Percentiles rank a stretch among this genome's conserved stretches.
These are phyloP conservation scores for Yamadazyma membranifaciens DNA, from an alignment of 1,139 yeast species.

Conservation along the genomic window DNA sequence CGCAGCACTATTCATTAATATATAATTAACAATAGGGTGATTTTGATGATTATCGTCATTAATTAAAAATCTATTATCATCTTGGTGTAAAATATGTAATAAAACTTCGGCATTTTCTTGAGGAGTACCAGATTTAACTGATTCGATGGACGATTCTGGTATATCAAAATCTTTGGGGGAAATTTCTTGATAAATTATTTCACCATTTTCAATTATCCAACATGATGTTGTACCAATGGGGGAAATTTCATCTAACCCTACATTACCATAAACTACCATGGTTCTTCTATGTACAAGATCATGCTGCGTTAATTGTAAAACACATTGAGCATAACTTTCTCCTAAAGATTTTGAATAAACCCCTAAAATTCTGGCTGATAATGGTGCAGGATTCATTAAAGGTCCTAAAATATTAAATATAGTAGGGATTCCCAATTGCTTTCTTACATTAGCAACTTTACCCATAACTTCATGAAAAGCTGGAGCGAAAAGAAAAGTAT, in stretches of 20 bases:
- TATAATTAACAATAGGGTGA: slow-evolving; percentile 80
- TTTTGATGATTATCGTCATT: slow-evolving; percentile 25
- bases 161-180: slow-evolving; percentile 77
- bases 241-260: slow-evolving; percentile 90
- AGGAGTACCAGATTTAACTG: slow-evolving; percentile 85
- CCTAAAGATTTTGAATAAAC: slow-evolving; percentile 82
- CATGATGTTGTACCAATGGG: slow-evolving; percentile 79
- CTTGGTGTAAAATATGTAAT: slow-evolving; percentile 54
- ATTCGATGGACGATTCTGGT: slow-evolving; percentile 63
- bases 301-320: slow-evolving; percentile 46
- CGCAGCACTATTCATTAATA: slow-evolving; percentile 82
- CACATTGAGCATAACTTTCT: slow-evolving; percentile 79
- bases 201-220: slow-evolving; percentile 65
- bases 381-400: slow-evolving; percentile 83
- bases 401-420: slow-evolving; percentile 95
- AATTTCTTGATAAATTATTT: slow-evolving; percentile 33
- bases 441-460: slow-evolving; percentile 72
- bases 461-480: slow-evolving; percentile 95
- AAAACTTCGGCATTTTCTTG: slow-evolving; percentile 72
- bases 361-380: slow-evolving; percentile 81
- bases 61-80: slow-evolving; percentile 40
- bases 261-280: slow-evolving; percentile 87
- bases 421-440: slow-evolving; percentile 81
- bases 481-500: slow-evolving; percentile 88
- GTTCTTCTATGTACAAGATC: slow-evolving; percentile 55